Percentiles rank a stretch among this genome's conserved stretches.
phyloP scores from a whole-genome alignment of 169 alveolate species.

The Theileria sp. region DNA sequence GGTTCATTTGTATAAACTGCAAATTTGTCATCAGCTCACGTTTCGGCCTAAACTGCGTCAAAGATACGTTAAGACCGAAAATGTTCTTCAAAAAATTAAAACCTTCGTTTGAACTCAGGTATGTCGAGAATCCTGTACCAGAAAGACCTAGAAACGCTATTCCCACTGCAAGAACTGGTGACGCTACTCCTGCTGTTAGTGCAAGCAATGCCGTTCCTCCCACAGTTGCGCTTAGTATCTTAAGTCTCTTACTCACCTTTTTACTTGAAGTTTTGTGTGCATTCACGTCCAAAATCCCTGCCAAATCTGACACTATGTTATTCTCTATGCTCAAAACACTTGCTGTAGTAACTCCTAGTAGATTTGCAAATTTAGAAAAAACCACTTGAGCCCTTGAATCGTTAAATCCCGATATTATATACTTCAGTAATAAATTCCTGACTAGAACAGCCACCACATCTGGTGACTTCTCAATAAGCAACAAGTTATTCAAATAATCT shows the following conservation, averaged over 20 bases:
- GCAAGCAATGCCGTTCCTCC: constrained; percentile 86
- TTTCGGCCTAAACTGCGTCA: constrained; percentile 80
- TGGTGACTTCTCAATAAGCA: constrained; percentile 39
- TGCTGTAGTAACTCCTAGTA: constrained; percentile 68
- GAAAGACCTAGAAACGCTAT: constrained; percentile 74
- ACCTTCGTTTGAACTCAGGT: constrained; percentile 80
- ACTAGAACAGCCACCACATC: constrained; percentile 64
- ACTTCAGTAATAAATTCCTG: constrained; percentile 68
- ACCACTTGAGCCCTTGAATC: constrained; percentile 72
- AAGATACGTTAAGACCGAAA: constrained; percentile 83
- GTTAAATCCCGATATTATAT: constrained; percentile 74
- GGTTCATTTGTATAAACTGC: constrained; percentile 76
- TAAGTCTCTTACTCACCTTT: constrained; percentile 65
- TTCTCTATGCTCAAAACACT: constrained; percentile 70
- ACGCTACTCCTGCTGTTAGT: constrained; percentile 85
- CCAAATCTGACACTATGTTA: constrained; percentile 73
- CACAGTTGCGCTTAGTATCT: constrained; percentile 81
- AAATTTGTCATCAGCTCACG: constrained; percentile 70
- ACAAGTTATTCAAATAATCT: not conserved
- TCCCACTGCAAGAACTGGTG: constrained; percentile 86
- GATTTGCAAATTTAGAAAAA: constrained; percentile 65
- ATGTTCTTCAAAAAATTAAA: constrained; percentile 73
- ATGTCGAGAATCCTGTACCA: constrained; percentile 77
- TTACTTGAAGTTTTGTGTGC: constrained; percentile 61
- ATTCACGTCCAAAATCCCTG: constrained; percentile 65